Evolutionary conservation across 352 stramenopile genomes (phyloP), one percentile per base, ranked within the genome.

Genomic region (Pythium aristosporum): DNA sequence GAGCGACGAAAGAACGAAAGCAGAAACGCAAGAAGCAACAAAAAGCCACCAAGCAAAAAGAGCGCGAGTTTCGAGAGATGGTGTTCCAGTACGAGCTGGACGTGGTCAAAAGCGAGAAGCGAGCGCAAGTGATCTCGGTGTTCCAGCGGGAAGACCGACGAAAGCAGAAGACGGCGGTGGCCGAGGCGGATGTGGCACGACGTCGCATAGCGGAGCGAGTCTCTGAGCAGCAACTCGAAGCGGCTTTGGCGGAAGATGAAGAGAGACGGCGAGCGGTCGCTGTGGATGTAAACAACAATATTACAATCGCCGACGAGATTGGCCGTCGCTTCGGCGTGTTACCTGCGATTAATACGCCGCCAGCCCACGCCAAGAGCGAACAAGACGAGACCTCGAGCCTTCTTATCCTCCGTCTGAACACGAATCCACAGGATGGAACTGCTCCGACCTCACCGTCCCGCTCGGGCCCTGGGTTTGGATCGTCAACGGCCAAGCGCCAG

Each of bases 341-440:
- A 1, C 82, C 82, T 46, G 73, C 80, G 30, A 87, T 91, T 65
- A 72, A 79, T 55, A 74, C 73, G 1, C 73, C 80, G 2, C n/a
- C 48, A 5, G 21, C 60, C 3, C 42, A 39, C n/a, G 43, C 58
- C 3, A 51, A 39, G 6, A 8, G 12, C 10, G 77, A 85, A 23
- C 76, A 91, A 49, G 73, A 84, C n/a, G 82, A 91, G 49, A 88
- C 67, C 2, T 82, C 78, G 3, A 77, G 57, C 20, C 16, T 83
- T 5, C 54, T 89, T 4, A 72, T 84, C 10, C 56, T 91, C n/a
- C 73, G 80, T 1, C 54, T 88, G 34, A 87, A 85, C 28, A 21
- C 57, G 10, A 28, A 50, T 3, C 16, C 34, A 5, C 10, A 23
- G 8, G 32, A 53, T 37, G 11, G 10, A 18, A 32, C n/a, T 20